Evolutionary conservation across 2,329 filamentous ascomycete genomes (phyloP).

Genomic region (Calonectria ilicicola): DNA sequence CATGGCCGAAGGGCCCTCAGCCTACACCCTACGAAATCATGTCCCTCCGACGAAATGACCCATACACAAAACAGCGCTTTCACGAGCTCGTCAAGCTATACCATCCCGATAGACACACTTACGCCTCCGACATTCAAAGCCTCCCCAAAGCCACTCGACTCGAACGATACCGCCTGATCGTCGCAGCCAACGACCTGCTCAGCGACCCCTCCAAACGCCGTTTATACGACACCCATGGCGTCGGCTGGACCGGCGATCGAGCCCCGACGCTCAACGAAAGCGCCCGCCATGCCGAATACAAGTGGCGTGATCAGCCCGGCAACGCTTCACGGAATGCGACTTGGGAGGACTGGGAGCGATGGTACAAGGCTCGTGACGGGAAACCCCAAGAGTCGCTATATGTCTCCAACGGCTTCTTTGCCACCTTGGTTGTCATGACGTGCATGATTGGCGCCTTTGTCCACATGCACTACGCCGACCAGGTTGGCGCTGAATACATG

Average conservation of each 20-base stretch:
- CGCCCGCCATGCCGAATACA: constrained; percentile 53
- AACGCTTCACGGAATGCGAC: constrained; percentile 80
- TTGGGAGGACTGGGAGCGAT: constrained; percentile 97
- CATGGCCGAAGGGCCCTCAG: constrained; percentile 61
- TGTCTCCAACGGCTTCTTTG: constrained; percentile 85
- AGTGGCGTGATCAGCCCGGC: constrained; percentile 62
- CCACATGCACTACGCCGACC: constrained; percentile 78
- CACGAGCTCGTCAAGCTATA: constrained; percentile 96
- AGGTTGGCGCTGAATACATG: constrained; percentile 71
- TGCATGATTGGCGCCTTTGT: constrained; percentile 77
- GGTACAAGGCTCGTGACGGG: constrained; percentile 69
- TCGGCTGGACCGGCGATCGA: constrained; percentile 79
- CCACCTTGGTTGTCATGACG: constrained; percentile 74
- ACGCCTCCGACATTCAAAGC: constrained; percentile 39
- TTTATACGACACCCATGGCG: constrained; percentile 84
- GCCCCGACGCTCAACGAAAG: constrained; percentile 60
- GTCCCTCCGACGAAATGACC: constrained; percentile 65
- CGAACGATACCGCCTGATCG: constrained; percentile 91
- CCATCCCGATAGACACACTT: constrained; percentile 80
- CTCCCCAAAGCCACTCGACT: constrained; percentile 71
- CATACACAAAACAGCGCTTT: constrained; percentile 87
- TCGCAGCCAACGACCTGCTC: constrained; percentile 89
- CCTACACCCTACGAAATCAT: constrained; percentile 96
- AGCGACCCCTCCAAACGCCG: constrained; percentile 82
- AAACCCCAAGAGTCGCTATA: constrained; percentile 65